Base-by-base conservation (phyloP, 345 rosid genomes). In the Sonneratia alba region DNA sequence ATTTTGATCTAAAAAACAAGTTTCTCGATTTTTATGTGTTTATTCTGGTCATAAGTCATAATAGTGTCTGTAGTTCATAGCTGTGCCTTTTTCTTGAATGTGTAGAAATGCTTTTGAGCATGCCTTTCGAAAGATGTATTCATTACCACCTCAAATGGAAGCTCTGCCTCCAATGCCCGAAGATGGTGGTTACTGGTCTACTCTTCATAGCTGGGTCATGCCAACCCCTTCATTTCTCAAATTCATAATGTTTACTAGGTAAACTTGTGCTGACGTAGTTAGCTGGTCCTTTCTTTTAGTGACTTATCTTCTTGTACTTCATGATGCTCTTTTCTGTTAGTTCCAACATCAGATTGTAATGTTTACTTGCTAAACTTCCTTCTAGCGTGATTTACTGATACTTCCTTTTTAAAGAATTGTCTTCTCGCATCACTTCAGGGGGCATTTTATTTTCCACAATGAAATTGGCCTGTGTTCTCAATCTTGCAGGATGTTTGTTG, bases 141-240 rank as follows among this genome's bases (percentile, higher is more conserved):
- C 70, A 48, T 78, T 95, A 65, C 97, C 97, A 71, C 75, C 85
- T 72, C 73, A 85, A 78, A 48, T 85, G 24, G 96, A 89, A 77
- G 93, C 83, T 79, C 97, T 92, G 78, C 97, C 97, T 16, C 97
- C 97, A 63, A 95, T 92, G 99, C 97, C 97, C 36, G 88, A 82
- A 76, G 99, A 90, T 83, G 92, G 91, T 74, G 87, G 90, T 72
- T 81, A 82, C 77, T 95, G 99, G 99, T 95, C 97, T 74, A 78
- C 92, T 70, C 85, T 91, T 74, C 96, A 95, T 78, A 82, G 96
- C 73, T 95, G 99, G 99, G 96, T 89, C 80, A 92, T 95, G 98
- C 99, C 96, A 73, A 95, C 99, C 59, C 86, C 97, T 72, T 92
- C 97, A 70, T 92, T 92, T 79, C 82, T 95, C 66, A 98, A 95